Conservation (phyloP, 139 green algal genomes). For the Astrephomene gubernaculifera region DNA sequence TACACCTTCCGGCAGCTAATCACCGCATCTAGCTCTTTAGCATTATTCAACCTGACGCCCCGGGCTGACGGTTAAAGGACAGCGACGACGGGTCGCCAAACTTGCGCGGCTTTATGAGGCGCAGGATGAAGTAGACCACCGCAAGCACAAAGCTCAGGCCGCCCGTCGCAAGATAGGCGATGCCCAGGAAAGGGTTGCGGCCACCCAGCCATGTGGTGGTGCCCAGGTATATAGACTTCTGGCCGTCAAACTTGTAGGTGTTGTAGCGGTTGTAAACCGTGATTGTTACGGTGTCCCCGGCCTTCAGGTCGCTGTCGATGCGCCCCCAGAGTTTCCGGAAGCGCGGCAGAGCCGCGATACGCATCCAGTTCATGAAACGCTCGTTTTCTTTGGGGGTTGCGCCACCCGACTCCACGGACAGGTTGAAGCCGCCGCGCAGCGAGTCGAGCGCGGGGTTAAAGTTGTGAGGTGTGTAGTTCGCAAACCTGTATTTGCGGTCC, state of each 20-base stretch:
- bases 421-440: slow-evolving; percentile 50
- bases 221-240: slow-evolving; percentile 80
- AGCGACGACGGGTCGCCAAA: slow-evolving; percentile 54
- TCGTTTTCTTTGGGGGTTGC: slow-evolving; percentile 71
- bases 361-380: slow-evolving; percentile 98
- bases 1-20: no score
- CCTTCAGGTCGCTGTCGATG: slow-evolving; percentile 53
- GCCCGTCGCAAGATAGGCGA: slow-evolving; percentile 80
- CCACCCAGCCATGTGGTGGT: slow-evolving; percentile 88
- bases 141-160: slow-evolving; percentile 63
- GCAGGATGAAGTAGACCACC: slow-evolving; percentile 58
- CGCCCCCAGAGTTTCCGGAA: slow-evolving; percentile 77
- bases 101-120: slow-evolving; percentile 50
- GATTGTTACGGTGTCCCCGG: slow-evolving; percentile 62
- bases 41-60: slow-evolving; percentile 4
- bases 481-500: slow-evolving; percentile 53
- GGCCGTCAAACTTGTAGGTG: slow-evolving; percentile 82
- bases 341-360: slow-evolving; percentile 74
- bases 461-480: slow-evolving; percentile 52
- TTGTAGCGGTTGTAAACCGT: slow-evolving; percentile 78
- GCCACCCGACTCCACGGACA: not conserved
- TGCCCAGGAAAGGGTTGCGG: slow-evolving; percentile 82
- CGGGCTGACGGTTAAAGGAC: slow-evolving; percentile 23
- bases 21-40: no score
- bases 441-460: slow-evolving; percentile 49